Evolutionary conservation across 75 land plant species (phyloP).

Genomic region (Sequoia sempervirens): DNA sequence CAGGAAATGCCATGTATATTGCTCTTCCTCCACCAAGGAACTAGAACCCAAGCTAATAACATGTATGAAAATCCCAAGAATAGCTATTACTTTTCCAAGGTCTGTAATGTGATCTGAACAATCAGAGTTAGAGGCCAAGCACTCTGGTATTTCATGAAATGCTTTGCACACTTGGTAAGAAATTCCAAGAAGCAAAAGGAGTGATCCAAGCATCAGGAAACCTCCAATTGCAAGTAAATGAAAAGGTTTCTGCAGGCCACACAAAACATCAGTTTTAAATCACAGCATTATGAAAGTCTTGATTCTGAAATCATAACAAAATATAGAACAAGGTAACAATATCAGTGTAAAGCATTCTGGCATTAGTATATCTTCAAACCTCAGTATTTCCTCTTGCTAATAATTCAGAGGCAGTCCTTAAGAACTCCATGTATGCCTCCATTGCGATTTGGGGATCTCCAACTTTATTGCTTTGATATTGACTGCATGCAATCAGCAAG

Average conservation of each 20-base stretch:
- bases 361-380: constrained; percentile 29
- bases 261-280: neutral
- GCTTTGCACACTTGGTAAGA: constrained; percentile 19
- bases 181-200: constrained; percentile 35
- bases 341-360: neutral
- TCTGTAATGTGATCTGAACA: neutral
- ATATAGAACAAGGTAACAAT: neutral
- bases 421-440: constrained; percentile 52
- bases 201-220: constrained; percentile 58
- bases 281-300: neutral
- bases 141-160: constrained; percentile 1
- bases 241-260: constrained; percentile 56
- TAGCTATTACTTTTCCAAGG: constrained; percentile 29
- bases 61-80: constrained; percentile 49
- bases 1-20: constrained; percentile 74
- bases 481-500: neutral
- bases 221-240: constrained; percentile 47
- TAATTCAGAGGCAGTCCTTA: constrained; percentile 61
- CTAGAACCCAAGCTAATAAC: constrained; percentile 70
- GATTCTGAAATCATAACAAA: neutral
- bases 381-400: constrained; percentile 75
- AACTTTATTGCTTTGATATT: neutral
- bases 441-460: neutral
- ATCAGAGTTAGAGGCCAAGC: neutral
- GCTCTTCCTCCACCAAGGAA: constrained; percentile 96